phyloP scores from a whole-genome alignment of 495 filamentous ascomycete genomes.

The Podospora appendiculata region DNA sequence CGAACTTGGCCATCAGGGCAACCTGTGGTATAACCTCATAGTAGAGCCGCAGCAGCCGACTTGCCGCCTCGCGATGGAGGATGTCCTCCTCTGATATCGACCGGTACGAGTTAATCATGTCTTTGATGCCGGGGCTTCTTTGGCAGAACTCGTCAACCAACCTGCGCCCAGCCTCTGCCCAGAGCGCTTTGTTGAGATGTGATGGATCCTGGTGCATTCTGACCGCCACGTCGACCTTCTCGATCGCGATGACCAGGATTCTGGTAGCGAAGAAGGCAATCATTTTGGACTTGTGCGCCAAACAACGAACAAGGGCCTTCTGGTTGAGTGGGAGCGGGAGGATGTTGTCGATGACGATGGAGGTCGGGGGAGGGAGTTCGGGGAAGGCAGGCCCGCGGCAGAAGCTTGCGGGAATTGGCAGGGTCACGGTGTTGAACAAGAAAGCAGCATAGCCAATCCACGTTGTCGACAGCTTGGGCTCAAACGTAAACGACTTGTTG shows the following conservation, averaged over 20 bases:
- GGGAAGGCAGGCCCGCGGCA: conserved; percentile 48
- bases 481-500: conserved; percentile 74
- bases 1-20: conserved; percentile 75
- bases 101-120: conserved; percentile 62
- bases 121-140: conserved; percentile 70
- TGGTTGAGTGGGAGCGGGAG: conserved; percentile 76
- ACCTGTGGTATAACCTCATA: conserved; percentile 75
- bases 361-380: conserved; percentile 63
- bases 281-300: conserved; percentile 65
- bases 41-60: conserved; percentile 66
- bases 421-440: conserved; percentile 65
- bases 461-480: conserved; percentile 81
- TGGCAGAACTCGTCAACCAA: conserved; percentile 68
- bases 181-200: conserved; percentile 37
- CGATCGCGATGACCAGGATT: conserved; percentile 66
- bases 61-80: conserved; percentile 69
- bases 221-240: conserved; percentile 62
- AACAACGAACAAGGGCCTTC: conserved; percentile 65
- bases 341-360: conserved; percentile 73
- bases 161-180: conserved; percentile 56
- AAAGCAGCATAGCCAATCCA: conserved; percentile 93
- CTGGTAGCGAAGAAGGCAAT: conserved; percentile 77
- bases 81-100: conserved; percentile 57
- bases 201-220: conserved; percentile 44
- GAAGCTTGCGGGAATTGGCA: conserved; percentile 64